phyloP scores from a whole-genome alignment of 2,329 filamentous ascomycete species.

The Aspergillus persii region DNA sequence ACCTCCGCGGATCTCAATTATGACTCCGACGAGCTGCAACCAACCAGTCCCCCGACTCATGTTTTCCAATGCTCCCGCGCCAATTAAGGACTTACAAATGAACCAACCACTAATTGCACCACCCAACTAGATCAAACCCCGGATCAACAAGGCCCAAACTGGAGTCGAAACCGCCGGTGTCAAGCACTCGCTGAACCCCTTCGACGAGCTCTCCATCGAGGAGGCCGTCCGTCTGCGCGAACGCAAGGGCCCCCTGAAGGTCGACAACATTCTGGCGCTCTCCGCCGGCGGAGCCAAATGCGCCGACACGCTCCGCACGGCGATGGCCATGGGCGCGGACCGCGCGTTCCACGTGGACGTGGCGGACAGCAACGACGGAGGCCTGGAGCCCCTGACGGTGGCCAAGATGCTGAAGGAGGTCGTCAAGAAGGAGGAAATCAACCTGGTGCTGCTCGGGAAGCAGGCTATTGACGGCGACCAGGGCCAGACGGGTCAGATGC shows the following conservation, averaged over 20 bases:
- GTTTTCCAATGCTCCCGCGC: not conserved
- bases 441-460: slow-evolving; percentile 92
- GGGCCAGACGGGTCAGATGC: slow-evolving; percentile 95
- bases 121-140: slow-evolving; percentile 58
- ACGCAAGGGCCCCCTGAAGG: slow-evolving; percentile 65
- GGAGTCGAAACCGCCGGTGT: slow-evolving; percentile 89
- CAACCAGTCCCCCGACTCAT: no score
- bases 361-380: slow-evolving; percentile 64
- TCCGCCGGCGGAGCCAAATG: slow-evolving; percentile 85
- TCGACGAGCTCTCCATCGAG: slow-evolving; percentile 97
- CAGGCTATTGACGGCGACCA: slow-evolving; percentile 98
- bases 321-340: slow-evolving; percentile 98
- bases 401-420: slow-evolving; percentile 83
- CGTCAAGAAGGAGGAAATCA: slow-evolving; percentile 79
- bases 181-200: slow-evolving; percentile 98
- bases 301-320: slow-evolving; percentile 84
- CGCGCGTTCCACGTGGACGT: slow-evolving; percentile 83
- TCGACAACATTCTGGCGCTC: slow-evolving; percentile 89
- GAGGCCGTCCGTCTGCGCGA: slow-evolving; percentile 94
- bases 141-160: slow-evolving; percentile 70
- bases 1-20: not conserved
- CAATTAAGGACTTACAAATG: not conserved
- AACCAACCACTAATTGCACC: not conserved
- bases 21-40: not conserved
- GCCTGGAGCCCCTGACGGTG: slow-evolving; percentile 81